Base-by-base conservation (phyloP, 2,329 filamentous ascomycete genomes). In the Trichoderma sp. region DNA sequence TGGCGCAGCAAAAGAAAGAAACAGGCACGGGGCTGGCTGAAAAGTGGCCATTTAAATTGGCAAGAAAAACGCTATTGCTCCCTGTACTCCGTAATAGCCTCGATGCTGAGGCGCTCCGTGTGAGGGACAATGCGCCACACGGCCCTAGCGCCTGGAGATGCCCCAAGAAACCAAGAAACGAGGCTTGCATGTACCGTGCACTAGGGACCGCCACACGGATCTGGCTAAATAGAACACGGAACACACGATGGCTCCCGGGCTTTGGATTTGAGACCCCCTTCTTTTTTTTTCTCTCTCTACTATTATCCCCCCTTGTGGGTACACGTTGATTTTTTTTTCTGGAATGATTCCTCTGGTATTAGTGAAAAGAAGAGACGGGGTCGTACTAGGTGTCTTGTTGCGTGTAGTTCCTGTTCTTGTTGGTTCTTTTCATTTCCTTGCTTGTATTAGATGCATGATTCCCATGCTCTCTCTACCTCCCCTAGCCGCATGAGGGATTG, bases 101-200 rank as follows among this genome's bases (percentile, higher is more conserved):
- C 57, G 11, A 32, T 59, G 11, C 34, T 20, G 28, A 34, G 36
- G 23, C 26, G 39, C 58, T 63, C 69, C 69, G 71, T 72, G 67
- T 36, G 66, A 70, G 20, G 23, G 23, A 30, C 26, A n/a, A 70
- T 72, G 71, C 71, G 66, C 71, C 67, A 70, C 66, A 72, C 71
- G 43, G 71, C 26, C 34, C 67, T 50, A 50, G 30, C 59, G 26
- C 34, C 59, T 34, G 32, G 43, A 6, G n/a, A 20, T 15, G 55
- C n/a, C 20, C 23, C 39, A 34, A 26, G 39, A 47, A 13, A 43
- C 23, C 39, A 34, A 20, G 30, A 47, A n/a, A 43, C 20, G 47
- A 39, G 63, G 57, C 57, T 59, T 59, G 17, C 50, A 43, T 12
- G 55, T 68, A 71, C 70, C 64, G 63, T 71, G 63, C n/a, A 68